These are phyloP conservation scores for Nemania diffusa DNA, from an alignment of 2,329 filamentous ascomycete species.

Conservation along the genomic window DNA sequence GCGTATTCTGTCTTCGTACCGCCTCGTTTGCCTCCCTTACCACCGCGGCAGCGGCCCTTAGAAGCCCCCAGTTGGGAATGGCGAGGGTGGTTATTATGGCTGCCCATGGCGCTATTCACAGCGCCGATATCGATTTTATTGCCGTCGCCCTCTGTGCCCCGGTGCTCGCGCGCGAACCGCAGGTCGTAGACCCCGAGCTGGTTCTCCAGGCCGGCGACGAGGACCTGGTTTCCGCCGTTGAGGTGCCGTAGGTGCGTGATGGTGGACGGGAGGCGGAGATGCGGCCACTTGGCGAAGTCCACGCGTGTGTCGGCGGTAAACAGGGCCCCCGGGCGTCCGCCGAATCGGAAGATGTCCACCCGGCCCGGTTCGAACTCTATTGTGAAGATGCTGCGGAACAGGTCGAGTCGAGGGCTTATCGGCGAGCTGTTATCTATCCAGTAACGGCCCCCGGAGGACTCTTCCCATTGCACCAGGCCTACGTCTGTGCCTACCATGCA, in stretches of 20 bases:
- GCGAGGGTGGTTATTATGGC: not conserved
- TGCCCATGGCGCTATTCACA: not conserved
- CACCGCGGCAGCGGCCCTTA: not conserved
- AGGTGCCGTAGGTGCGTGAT: slow-evolving; percentile 63
- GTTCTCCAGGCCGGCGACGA: slow-evolving; percentile 63
- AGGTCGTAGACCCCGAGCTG: slow-evolving; percentile 67
- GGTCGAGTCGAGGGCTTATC: slow-evolving; percentile 28
- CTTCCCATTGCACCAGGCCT: slow-evolving; percentile 57
- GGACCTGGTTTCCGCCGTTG: slow-evolving; percentile 57
- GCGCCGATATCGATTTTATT: not conserved
- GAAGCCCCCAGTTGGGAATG: not conserved
- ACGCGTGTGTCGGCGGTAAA: slow-evolving; percentile 59
- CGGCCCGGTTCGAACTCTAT: slow-evolving; percentile 59
- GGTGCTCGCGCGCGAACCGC: slow-evolving; percentile 52
- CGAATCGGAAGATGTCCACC: slow-evolving; percentile 60
- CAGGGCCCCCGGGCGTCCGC: slow-evolving; percentile 60
- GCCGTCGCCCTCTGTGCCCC: not conserved
- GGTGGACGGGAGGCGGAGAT: slow-evolving; percentile 52
- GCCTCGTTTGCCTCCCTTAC: not conserved
- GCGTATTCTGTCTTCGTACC: not conserved
- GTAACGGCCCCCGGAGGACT: no score
- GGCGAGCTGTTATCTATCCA: no score
- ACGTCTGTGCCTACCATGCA: slow-evolving; percentile 61
- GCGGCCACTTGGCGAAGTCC: slow-evolving; percentile 33
- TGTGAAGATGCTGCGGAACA: slow-evolving; percentile 57